phyloP scores from a whole-genome alignment of 2,329 filamentous ascomycete species.

The Chalara sp. region DNA sequence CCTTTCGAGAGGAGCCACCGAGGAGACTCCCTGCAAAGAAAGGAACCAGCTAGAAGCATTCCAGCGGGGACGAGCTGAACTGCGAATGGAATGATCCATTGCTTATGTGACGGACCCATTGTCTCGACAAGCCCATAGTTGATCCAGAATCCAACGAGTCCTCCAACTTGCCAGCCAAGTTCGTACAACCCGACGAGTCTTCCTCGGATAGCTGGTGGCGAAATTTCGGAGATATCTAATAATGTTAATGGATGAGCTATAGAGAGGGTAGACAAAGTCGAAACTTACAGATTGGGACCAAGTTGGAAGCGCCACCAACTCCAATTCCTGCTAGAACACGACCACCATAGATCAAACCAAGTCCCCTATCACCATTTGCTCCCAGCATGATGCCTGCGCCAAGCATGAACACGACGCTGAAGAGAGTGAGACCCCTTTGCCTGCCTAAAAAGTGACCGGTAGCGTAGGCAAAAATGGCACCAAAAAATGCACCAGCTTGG shows the following conservation, averaged over 20 bases:
- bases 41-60: slow-evolving; percentile 32
- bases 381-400: slow-evolving; percentile 14
- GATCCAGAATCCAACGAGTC: slow-evolving; percentile 48
- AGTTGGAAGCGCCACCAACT: slow-evolving; percentile 38
- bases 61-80: slow-evolving; percentile 18
- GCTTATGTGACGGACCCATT: slow-evolving; percentile 30
- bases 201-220: slow-evolving; percentile 35
- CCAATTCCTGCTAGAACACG: slow-evolving; percentile 26
- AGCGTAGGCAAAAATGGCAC: slow-evolving; percentile 42
- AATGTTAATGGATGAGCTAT: too few species aligned
- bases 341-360: slow-evolving; percentile 17
- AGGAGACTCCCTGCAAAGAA: slow-evolving; percentile 35
- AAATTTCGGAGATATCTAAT: slow-evolving; percentile 34
- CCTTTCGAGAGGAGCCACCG: slow-evolving; percentile 64
- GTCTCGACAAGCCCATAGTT: slow-evolving; percentile 33
- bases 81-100: slow-evolving; percentile 39
- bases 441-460: slow-evolving; percentile 40
- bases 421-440: slow-evolving; percentile 37
- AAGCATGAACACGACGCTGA: slow-evolving; percentile 32
- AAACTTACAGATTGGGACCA: slow-evolving; percentile 34
- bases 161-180: slow-evolving; percentile 31
- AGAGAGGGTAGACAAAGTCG: too few species aligned
- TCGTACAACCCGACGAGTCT: slow-evolving; percentile 37
- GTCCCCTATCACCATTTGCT: slow-evolving; percentile 4
- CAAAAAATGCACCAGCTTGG: slow-evolving; percentile 45